These are phyloP conservation scores for Arachis stenosperma DNA, from an alignment of 306 rosid genomes.

Conservation along the genomic window DNA sequence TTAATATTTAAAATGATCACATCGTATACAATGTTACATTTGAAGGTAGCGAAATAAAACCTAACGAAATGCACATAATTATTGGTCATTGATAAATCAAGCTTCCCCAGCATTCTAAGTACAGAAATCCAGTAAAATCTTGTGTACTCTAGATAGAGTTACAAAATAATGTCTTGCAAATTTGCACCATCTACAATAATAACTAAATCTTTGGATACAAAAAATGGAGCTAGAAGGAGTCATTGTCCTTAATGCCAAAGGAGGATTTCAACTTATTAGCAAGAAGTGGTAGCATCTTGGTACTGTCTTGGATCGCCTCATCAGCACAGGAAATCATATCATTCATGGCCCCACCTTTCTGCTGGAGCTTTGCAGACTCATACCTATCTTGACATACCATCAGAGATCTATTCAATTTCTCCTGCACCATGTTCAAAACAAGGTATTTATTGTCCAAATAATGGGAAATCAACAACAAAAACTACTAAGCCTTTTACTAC, in stretches of 20 bases:
- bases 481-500: too few species aligned
- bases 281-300: slow-evolving; percentile 66
- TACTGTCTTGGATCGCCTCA: slow-evolving; percentile 70
- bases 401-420: slow-evolving; percentile 78
- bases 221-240: slow-evolving; percentile 13
- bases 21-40: neutral
- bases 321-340: slow-evolving; percentile 82
- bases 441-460: slow-evolving; percentile 21
- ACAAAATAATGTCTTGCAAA: slow-evolving; percentile 18
- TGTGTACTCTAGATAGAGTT: slow-evolving; percentile 10
- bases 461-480: neutral
- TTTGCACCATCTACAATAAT: slow-evolving; percentile 21
- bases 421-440: slow-evolving; percentile 57
- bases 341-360: slow-evolving; percentile 51
- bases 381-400: slow-evolving; percentile 96
- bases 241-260: slow-evolving; percentile 46
- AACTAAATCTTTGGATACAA: slow-evolving; percentile 7
- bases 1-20: neutral
- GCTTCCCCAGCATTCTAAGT: neutral
- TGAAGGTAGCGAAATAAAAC: neutral
- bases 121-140: slow-evolving; percentile 1
- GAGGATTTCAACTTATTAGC: slow-evolving; percentile 66
- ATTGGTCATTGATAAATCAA: slow-evolving; percentile 22
- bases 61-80: slow-evolving; percentile 1
- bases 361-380: slow-evolving; percentile 79